Evolutionary conservation across 805 yeast species (phyloP).

Genomic region (Saturnispora hagleri): DNA sequence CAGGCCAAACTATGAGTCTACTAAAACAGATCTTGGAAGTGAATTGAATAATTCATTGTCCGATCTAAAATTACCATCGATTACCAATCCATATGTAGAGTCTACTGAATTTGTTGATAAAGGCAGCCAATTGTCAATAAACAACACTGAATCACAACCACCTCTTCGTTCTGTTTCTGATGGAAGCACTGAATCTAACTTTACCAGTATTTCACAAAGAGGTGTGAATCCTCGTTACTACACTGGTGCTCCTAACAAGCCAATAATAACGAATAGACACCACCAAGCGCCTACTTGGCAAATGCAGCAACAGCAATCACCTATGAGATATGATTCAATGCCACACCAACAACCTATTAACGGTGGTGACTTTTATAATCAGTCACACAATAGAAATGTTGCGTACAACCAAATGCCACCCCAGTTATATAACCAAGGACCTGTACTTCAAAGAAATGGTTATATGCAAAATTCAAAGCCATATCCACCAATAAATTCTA

Average conservation of each 20-base stretch:
- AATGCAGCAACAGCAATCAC: not conserved
- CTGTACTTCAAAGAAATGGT: conserved; percentile 9
- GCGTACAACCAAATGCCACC: conserved; percentile 1
- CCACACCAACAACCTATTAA: not conserved
- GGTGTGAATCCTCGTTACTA: conserved; percentile 55
- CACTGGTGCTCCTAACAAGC: conserved; percentile 22
- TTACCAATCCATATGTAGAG: conserved; percentile 10
- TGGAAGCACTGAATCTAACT: conserved; percentile 37
- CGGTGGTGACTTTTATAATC: not conserved
- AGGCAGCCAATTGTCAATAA: not conserved
- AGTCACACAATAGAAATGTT: not conserved
- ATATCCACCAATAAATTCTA: conserved; percentile 1
- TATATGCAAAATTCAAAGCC: conserved; percentile 6
- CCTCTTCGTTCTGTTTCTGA: not conserved
- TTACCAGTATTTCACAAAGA: conserved; percentile 73
- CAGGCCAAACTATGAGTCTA: not conserved
- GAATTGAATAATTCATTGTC: not conserved
- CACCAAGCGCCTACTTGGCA: not conserved
- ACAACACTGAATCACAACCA: not conserved
- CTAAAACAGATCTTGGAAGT: not conserved
- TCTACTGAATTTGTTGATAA: not conserved
- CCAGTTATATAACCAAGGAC: conserved; percentile 10
- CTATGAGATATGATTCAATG: not conserved
- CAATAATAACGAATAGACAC: not conserved
- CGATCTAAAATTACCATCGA: conserved; percentile 8